phyloP scores from a whole-genome alignment of 2,329 filamentous ascomycete species.

The Exophiala viscosa region DNA sequence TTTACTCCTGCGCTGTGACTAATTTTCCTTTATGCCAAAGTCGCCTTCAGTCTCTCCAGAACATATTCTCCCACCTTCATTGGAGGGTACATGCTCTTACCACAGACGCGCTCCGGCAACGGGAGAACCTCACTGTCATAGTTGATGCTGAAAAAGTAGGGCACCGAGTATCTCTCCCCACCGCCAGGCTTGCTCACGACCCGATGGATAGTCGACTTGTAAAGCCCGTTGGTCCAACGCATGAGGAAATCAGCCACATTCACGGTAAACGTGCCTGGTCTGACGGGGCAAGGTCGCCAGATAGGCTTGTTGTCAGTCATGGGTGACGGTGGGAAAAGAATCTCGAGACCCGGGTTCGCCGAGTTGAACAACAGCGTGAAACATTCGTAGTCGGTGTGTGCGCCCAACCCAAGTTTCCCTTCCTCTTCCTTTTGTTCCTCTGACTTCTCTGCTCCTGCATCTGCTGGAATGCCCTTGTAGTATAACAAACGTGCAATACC shows the following conservation, averaged over 20 bases:
- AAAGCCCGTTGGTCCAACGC: constrained; percentile 43
- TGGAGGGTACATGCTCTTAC: constrained; percentile 21
- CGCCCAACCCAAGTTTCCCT: constrained; percentile 27
- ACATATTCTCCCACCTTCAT: constrained; percentile 29
- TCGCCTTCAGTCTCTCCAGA: constrained; percentile 28
- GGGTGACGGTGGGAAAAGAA: constrained; percentile 27
- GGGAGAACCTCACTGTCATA: constrained; percentile 29
- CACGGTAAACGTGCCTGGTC: constrained; percentile 43
- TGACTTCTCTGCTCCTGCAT: not conserved
- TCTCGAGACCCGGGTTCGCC: constrained; percentile 27
- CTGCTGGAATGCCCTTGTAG: constrained; percentile 26
- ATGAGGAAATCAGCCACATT: constrained; percentile 47
- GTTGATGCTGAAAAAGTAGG: constrained; percentile 38
- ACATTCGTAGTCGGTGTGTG: constrained; percentile 41
- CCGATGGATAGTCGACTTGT: constrained; percentile 43
- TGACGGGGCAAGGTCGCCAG: constrained; percentile 28
- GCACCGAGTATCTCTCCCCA: constrained; percentile 40
- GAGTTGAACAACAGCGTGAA: constrained; percentile 46
- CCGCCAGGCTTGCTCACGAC: constrained; percentile 37
- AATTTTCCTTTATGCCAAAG: not conserved
- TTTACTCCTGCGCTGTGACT: no score
- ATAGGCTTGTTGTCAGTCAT: constrained; percentile 22
- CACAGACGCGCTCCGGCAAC: constrained; percentile 31
- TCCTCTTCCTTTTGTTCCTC: constrained; percentile 1
- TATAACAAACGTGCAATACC: constrained; percentile 29